Conservation (phyloP, 2,329 filamentous ascomycete species). For the Phialophora expanda region DNA sequence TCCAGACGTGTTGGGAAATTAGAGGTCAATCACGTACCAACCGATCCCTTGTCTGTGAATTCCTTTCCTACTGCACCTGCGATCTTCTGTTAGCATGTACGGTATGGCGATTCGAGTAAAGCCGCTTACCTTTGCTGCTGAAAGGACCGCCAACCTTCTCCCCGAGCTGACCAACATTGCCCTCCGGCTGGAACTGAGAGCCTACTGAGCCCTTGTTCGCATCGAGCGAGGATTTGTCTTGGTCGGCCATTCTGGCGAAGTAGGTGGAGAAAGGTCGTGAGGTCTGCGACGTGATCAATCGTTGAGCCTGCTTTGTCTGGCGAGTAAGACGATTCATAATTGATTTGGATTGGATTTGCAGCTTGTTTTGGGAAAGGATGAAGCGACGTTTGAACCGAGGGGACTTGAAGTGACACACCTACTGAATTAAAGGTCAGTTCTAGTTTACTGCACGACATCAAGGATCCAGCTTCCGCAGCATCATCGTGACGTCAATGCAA, state of each 20-base stretch:
- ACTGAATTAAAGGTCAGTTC: constrained; percentile 6
- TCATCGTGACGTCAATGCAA: constrained; percentile 13
- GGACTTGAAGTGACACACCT: constrained; percentile 8
- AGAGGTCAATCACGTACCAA: constrained; percentile 18
- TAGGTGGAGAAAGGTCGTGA: constrained; percentile 26
- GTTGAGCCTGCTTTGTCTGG: constrained; percentile 18
- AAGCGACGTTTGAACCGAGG: not conserved
- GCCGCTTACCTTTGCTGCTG: constrained; percentile 17
- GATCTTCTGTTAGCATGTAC: not conserved
- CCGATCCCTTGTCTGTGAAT: constrained; percentile 27
- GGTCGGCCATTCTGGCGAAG: constrained; percentile 34
- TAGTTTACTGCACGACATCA: not conserved
- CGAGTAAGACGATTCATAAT: constrained; percentile 27
- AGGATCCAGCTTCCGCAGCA: not conserved
- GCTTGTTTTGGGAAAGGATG: not conserved
- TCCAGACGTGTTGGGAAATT: constrained; percentile 22
- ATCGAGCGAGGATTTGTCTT: constrained; percentile 33
- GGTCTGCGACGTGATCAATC: constrained; percentile 21
- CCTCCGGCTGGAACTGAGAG: constrained; percentile 27
- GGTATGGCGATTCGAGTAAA: not conserved
- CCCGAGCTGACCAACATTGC: constrained; percentile 23
- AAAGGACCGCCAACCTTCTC: constrained; percentile 29
- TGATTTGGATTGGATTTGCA: not conserved
- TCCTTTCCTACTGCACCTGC: constrained; percentile 25
- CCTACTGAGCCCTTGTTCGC: constrained; percentile 35